A percentile compares a stretch with the other conserved stretches of the same genome.
Conservation (phyloP, 495 filamentous ascomycete species). For the Neurospora terricola region DNA sequence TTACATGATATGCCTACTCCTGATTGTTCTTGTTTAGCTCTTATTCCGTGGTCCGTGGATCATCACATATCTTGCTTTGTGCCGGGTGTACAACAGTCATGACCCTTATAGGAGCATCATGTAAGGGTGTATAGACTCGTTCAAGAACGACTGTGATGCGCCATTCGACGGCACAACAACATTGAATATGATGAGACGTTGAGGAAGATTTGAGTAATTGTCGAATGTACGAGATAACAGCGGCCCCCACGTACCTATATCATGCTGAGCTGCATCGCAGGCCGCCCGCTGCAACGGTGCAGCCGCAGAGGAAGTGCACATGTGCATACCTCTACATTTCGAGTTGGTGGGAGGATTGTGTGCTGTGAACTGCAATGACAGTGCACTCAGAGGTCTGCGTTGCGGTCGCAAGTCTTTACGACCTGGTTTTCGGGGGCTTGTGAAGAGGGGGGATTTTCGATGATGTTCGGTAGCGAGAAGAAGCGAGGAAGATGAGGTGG, state of each 20-base stretch:
- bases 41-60: not conserved
- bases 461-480: not conserved
- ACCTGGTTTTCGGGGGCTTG: not conserved
- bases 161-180: not conserved
- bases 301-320: not conserved
- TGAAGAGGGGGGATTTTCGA: not conserved
- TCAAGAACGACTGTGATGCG: not conserved
- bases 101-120: not conserved
- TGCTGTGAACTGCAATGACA: not conserved
- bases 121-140: not conserved
- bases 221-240: not conserved
- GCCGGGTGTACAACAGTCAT: not conserved
- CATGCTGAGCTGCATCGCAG: not conserved
- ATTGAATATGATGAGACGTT: not conserved
- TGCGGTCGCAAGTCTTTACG: not conserved
- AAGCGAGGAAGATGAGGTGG: not conserved
- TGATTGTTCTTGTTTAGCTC: not conserved
- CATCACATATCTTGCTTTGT: not conserved
- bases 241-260: not conserved
- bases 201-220: not conserved
- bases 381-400: not conserved
- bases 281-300: not conserved
- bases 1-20: not conserved
- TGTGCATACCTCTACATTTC: not conserved
- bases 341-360: not conserved